Percentiles rank a stretch among this genome's conserved stretches.
Conservation (phyloP, 179 eudicot species). For the Dionaea muscipula region DNA sequence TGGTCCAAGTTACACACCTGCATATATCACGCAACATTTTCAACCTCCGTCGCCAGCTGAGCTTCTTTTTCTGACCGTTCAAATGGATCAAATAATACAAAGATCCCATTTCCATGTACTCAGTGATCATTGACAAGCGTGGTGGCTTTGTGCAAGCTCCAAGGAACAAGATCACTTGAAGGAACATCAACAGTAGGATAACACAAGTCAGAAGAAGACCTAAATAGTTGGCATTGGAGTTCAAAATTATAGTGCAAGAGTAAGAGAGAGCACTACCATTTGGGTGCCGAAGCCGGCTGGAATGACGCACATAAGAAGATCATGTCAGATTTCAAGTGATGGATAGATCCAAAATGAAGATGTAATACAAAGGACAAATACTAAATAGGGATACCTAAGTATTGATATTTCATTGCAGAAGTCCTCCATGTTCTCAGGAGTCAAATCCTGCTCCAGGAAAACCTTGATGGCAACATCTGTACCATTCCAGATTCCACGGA, state of each 20-base stretch:
- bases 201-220: background rate
- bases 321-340: background rate
- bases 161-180: conserved; percentile 86
- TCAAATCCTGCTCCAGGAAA: conserved; percentile 93
- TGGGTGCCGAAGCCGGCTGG: conserved; percentile 98
- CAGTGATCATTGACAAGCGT: conserved; percentile 87
- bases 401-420: conserved; percentile 96
- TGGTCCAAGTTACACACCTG: conserved; percentile 41
- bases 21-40: conserved; percentile 97
- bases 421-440: conserved; percentile 94
- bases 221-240: background rate
- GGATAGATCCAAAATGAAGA: conserved; percentile 1
- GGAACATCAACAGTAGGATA: conserved; percentile 1
- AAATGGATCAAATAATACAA: conserved; percentile 78
- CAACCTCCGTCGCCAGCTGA: conserved; percentile 85
- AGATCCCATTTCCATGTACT: conserved; percentile 99
- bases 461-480: conserved; percentile 96
- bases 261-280: conserved; percentile 49
- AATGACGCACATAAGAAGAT: conserved; percentile 12
- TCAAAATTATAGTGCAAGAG: background rate
- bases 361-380: background rate
- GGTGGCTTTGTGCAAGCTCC: conserved; percentile 99
- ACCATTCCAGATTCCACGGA: conserved; percentile 96
- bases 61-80: conserved; percentile 95
- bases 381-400: conserved; percentile 42